Evolutionary conservation across 768 basidiomycete species (phyloP).

Genomic region (Lactarius hengduanensis): DNA sequence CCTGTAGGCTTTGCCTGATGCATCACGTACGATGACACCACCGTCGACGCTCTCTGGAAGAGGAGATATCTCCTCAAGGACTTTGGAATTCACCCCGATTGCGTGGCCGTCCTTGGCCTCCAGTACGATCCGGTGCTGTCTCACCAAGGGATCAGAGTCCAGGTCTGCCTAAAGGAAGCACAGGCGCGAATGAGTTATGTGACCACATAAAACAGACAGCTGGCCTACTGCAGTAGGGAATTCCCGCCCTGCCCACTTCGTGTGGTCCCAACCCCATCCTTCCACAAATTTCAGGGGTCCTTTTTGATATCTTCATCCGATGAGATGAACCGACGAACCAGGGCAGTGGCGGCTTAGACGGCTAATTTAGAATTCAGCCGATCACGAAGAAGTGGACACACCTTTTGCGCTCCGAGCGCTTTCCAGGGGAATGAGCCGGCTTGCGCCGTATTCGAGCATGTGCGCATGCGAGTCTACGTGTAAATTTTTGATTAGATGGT

Average conservation of each 20-base stretch:
- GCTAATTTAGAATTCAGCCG: constrained; percentile 11
- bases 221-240: constrained; percentile 69
- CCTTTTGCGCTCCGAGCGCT: constrained; percentile 60
- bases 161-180: constrained; percentile 55
- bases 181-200: constrained; percentile 1
- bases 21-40: constrained; percentile 73
- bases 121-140: constrained; percentile 68
- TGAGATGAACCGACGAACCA: constrained; percentile 60
- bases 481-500: constrained; percentile 27
- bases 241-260: constrained; percentile 55
- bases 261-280: constrained; percentile 93
- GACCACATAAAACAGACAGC: background rate
- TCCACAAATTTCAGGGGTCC: constrained; percentile 63
- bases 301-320: constrained; percentile 53
- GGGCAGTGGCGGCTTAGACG: constrained; percentile 55
- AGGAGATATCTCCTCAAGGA: constrained; percentile 55
- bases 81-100: constrained; percentile 73
- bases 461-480: constrained; percentile 75
- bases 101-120: constrained; percentile 90
- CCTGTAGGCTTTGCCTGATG: constrained; percentile 68
- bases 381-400: constrained; percentile 28
- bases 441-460: constrained; percentile 74
- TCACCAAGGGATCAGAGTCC: constrained; percentile 65
- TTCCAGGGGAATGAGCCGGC: constrained; percentile 60
- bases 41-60: constrained; percentile 74